Evolutionary conservation across 169 alveolate genomes (phyloP).

Genomic region (Prorocentrum cordatum): DNA sequence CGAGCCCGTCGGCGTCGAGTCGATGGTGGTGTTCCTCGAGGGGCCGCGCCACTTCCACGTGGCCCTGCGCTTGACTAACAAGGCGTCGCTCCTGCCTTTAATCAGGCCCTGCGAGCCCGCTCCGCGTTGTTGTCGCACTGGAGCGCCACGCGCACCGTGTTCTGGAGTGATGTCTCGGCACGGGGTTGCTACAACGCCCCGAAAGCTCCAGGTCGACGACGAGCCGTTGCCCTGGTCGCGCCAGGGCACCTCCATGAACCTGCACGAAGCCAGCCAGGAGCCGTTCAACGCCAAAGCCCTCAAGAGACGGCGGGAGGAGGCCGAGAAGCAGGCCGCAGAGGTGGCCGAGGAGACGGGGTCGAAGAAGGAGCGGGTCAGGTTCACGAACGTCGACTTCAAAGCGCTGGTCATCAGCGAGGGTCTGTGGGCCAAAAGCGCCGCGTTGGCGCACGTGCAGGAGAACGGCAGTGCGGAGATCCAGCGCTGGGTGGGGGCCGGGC

Average conservation of each 20-base stretch:
- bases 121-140: neutral
- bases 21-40: neutral
- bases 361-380: neutral
- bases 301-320: neutral
- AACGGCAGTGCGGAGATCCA: neutral
- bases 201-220: neutral
- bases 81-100: neutral
- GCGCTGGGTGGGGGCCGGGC: no score
- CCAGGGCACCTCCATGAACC: neutral
- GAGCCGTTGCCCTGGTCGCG: neutral
- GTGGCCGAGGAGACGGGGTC: neutral
- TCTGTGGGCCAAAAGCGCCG: neutral
- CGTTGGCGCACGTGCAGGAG: neutral
- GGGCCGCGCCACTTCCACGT: neutral
- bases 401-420: neutral
- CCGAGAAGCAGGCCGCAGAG: neutral
- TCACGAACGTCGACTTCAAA: neutral
- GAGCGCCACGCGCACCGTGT: neutral
- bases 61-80: neutral
- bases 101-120: neutral
- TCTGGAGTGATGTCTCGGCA: conserved; percentile 3
- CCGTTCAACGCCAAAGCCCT: neutral
- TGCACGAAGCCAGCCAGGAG: conserved; percentile 1
- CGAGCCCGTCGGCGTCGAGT: neutral
- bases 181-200: neutral